phyloP scores from a whole-genome alignment of 148 eudicot genomes.

The Chenopodium suecicum region DNA sequence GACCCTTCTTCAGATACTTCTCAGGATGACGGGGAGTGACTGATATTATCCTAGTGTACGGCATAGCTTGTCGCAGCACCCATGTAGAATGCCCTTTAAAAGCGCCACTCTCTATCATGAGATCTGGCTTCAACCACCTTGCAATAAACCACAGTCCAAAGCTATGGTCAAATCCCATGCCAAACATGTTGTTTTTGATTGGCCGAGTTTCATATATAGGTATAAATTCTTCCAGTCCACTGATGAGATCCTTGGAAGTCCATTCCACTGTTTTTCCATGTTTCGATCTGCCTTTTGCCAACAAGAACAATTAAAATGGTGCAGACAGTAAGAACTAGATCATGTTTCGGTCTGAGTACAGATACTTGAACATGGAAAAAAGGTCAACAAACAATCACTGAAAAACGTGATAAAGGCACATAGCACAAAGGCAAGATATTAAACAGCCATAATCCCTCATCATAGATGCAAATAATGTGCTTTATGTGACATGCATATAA shows the following conservation, averaged over 20 bases:
- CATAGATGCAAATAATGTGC: neutral
- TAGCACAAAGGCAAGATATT: neutral
- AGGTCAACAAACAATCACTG: neutral
- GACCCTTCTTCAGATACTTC: conserved; percentile 90
- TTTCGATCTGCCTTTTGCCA: conserved; percentile 99
- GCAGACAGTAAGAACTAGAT: conserved; percentile 25
- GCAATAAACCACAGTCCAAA: conserved; percentile 97
- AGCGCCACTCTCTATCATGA: conserved; percentile 98
- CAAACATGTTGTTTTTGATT: conserved; percentile 86
- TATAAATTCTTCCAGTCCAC: conserved; percentile 83
- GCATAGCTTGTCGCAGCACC: conserved; percentile 95
- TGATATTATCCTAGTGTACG: conserved; percentile 73
- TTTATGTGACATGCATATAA: neutral
- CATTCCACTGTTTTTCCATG: conserved; percentile 92
- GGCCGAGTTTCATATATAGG: conserved; percentile 92
- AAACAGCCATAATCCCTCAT: neutral
- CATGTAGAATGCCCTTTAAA: conserved; percentile 98
- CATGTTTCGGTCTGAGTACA: neutral
- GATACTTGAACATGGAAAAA: neutral
- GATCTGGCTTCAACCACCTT: conserved; percentile 85
- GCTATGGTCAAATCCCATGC: conserved; percentile 99
- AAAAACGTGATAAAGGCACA: neutral
- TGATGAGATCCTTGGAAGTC: conserved; percentile 85
- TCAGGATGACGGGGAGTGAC: conserved; percentile 92
- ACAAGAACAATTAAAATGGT: conserved; percentile 56